Conservation (phyloP, 2,329 filamentous ascomycete species). For the Albifimbria verrucaria region DNA sequence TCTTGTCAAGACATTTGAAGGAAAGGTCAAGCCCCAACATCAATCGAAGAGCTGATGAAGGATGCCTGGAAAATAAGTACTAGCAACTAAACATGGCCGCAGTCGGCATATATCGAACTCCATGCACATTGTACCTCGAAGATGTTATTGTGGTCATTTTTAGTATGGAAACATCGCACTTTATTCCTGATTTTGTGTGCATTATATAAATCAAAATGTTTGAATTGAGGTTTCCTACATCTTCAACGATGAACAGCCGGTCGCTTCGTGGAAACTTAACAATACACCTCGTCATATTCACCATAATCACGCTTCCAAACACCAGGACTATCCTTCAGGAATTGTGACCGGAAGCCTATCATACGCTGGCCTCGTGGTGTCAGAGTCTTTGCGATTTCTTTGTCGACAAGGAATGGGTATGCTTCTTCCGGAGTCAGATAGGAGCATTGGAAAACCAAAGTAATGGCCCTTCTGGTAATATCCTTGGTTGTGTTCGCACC, state of each 20-base stretch:
- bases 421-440: constrained; percentile 12
- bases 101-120: no score
- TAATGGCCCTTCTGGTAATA: constrained; percentile 4
- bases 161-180: no score
- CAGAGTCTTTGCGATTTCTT: constrained; percentile 7
- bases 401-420: constrained; percentile 8
- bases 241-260: no score
- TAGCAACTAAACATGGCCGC: no score
- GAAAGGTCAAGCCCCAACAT: neutral
- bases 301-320: constrained; percentile 10
- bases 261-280: no score
- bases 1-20: constrained; percentile 2
- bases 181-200: no score
- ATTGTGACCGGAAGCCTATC: constrained; percentile 12
- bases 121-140: no score
- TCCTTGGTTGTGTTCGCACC: constrained; percentile 23
- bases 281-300: constrained; percentile 8
- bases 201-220: neutral
- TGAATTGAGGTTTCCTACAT: neutral
- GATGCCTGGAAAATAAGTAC: neutral
- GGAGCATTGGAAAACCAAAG: constrained; percentile 7
- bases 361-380: constrained; percentile 10
- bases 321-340: constrained; percentile 8
- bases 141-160: no score
- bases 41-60: neutral